A percentile compares a stretch with the other conserved stretches of the same genome.
Conservation (phyloP, 2,329 filamentous ascomycete genomes). For the Colletotrichum horii region DNA sequence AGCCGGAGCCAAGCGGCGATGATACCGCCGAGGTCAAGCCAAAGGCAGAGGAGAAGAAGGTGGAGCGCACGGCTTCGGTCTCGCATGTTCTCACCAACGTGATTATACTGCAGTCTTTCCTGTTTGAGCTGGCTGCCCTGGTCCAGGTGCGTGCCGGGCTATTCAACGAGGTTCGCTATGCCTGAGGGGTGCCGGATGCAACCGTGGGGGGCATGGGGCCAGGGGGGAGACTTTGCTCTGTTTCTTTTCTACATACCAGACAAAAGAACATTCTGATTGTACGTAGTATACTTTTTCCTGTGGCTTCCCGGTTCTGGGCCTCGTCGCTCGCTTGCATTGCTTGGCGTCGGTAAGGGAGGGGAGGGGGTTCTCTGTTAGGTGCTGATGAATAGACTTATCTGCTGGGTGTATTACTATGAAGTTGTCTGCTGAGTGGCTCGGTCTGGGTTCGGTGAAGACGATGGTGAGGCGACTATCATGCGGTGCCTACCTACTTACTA, state of each 20-base stretch:
- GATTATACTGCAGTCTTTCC: constrained; percentile 79
- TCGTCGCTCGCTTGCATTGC: not conserved
- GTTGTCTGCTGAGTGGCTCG: not conserved
- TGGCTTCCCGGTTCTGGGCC: not conserved
- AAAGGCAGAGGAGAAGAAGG: constrained; percentile 26
- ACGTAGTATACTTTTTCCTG: not conserved
- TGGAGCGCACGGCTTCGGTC: constrained; percentile 63
- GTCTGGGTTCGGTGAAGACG: not conserved
- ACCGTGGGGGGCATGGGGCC: not conserved
- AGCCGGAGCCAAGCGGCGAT: constrained; percentile 10
- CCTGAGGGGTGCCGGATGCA: constrained; percentile 28
- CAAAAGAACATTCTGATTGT: not conserved
- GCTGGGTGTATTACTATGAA: not conserved
- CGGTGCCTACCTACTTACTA: not conserved
- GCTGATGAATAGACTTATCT: not conserved
- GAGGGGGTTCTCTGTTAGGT: not conserved
- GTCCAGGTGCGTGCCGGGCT: constrained; percentile 76
- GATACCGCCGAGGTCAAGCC: constrained; percentile 28
- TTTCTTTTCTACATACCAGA: not conserved
- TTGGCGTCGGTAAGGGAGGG: not conserved
- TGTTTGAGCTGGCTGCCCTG: constrained; percentile 77
- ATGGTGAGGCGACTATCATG: not conserved
- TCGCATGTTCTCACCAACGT: constrained; percentile 83
- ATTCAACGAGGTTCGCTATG: constrained; percentile 77
- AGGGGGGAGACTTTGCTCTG: not conserved